phyloP scores from a whole-genome alignment of 345 rosid species.

The Aquilaria malaccensis region DNA sequence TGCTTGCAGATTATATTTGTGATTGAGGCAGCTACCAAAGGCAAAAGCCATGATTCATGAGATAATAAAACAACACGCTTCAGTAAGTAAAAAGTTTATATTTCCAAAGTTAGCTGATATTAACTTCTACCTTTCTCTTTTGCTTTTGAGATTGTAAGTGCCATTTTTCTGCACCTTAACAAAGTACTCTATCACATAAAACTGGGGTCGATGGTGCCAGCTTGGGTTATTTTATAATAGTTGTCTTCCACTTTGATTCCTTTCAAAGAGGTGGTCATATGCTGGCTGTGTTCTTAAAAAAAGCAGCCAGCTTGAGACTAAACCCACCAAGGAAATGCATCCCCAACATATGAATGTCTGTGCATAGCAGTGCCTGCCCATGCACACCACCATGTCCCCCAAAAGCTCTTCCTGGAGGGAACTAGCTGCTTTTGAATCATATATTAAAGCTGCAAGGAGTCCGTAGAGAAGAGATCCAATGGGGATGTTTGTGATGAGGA shows the following conservation, averaged over 20 bases:
- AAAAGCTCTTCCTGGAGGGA: constrained; percentile 9
- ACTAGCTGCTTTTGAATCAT: constrained; percentile 47
- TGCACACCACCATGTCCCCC: constrained; percentile 36
- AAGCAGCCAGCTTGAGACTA: constrained; percentile 34
- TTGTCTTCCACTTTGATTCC: constrained; percentile 19
- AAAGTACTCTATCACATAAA: neutral
- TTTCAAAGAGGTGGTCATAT: constrained; percentile 31
- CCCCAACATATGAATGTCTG: constrained; percentile 48
- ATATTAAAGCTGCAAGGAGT: constrained; percentile 61
- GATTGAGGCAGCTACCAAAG: too few relatives aligned
- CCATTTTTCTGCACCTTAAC: too few relatives aligned
- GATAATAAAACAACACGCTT: too few relatives aligned
- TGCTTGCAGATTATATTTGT: too few relatives aligned
- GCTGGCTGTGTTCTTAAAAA: constrained; percentile 49
- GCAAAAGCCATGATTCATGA: too few relatives aligned
- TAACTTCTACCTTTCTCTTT: too few relatives aligned
- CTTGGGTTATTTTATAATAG: neutral
- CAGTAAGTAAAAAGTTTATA: too few relatives aligned
- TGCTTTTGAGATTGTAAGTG: too few relatives aligned
- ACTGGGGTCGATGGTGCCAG: neutral
- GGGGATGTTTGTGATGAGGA: constrained; percentile 85
- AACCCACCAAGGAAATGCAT: constrained; percentile 39
- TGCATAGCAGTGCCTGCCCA: constrained; percentile 52
- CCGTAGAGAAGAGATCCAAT: constrained; percentile 78
- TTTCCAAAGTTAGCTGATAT: too few relatives aligned